These are phyloP conservation scores for Canavalia gladiata DNA, from an alignment of 306 rosid species.

Conservation along the genomic window DNA sequence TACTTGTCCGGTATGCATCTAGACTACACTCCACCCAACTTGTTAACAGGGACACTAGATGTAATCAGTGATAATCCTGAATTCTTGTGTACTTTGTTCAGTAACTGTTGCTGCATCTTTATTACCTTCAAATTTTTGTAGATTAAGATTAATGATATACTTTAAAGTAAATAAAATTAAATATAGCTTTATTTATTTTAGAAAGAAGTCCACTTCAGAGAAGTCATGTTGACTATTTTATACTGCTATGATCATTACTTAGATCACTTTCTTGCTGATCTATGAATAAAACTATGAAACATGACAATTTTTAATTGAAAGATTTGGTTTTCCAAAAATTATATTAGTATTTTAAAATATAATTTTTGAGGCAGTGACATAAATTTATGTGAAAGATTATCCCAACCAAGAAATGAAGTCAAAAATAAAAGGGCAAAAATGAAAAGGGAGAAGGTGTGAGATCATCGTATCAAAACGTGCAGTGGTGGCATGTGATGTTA, in stretches of 20 bases:
- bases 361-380: background rate
- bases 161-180: background rate
- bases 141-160: background rate
- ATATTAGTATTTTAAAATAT: background rate
- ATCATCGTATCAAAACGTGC: too few relatives aligned
- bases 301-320: background rate
- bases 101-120: background rate
- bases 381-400: too few relatives aligned
- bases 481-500: too few relatives aligned
- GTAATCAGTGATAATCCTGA: conserved; percentile 23
- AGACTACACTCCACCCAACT: background rate
- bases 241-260: background rate
- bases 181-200: too few relatives aligned
- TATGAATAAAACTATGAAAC: background rate
- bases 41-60: background rate
- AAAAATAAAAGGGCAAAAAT: too few relatives aligned
- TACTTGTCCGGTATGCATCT: conserved; percentile 5
- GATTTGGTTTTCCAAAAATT: background rate
- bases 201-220: background rate
- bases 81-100: background rate
- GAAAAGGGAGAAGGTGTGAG: too few relatives aligned
- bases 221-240: background rate
- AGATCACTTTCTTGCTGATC: background rate
- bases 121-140: background rate
- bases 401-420: too few relatives aligned